Evolutionary conservation across 305 asterid species (phyloP).

Genomic region (Solanum aculeatissimum): DNA sequence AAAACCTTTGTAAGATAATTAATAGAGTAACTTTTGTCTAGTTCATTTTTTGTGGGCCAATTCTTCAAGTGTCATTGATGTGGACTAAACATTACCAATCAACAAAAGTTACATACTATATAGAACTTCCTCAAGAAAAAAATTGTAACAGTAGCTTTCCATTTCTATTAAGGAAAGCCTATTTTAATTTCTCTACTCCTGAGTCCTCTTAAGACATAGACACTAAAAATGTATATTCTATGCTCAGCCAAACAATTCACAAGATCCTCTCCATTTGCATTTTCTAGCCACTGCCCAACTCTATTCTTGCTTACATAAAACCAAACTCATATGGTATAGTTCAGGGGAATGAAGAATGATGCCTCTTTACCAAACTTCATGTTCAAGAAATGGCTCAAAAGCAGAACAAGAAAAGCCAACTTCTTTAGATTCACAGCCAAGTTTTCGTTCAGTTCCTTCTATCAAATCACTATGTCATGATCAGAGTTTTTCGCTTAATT

Average conservation of each 20-base stretch:
- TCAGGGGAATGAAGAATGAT: constrained; percentile 18
- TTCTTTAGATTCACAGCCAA: constrained; percentile 11
- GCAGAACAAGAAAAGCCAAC: not conserved
- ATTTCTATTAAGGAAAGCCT: not conserved
- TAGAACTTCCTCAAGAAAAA: not conserved
- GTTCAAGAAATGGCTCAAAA: constrained; percentile 20
- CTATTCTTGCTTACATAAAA: not conserved
- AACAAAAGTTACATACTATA: not conserved
- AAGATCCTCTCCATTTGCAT: not conserved
- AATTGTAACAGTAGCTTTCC: not conserved
- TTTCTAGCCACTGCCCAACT: not conserved
- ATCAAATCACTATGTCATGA: constrained; percentile 6
- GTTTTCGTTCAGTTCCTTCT: constrained; percentile 19
- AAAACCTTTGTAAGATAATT: not conserved
- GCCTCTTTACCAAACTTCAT: constrained; percentile 27
- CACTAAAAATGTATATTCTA: not conserved
- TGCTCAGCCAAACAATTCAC: constrained; percentile 4
- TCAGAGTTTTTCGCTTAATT: not conserved
- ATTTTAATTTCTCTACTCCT: not conserved
- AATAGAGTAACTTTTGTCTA: not conserved
- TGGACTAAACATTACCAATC: not conserved
- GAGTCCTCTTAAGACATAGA: not conserved
- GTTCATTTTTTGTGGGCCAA: not conserved
- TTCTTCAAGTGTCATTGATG: not conserved
- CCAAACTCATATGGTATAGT: not conserved